Base-by-base conservation (phyloP, 257 asterid species). In the Solanum rostratum region DNA sequence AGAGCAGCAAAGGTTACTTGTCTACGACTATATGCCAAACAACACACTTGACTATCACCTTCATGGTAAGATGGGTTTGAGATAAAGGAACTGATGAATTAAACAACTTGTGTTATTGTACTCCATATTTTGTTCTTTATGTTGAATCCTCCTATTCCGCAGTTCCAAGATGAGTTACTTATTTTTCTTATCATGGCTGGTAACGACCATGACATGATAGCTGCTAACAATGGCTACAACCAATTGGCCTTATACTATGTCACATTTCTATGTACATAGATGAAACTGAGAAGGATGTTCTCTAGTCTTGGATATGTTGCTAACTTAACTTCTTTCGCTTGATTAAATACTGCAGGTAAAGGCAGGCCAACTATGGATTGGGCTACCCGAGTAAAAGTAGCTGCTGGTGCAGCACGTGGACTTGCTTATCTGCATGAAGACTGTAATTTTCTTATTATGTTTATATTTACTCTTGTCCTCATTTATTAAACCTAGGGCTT, bases 321-420 rank as follows among this genome's bases (percentile, higher is more conserved):
- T 39, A 50, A 50, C 18, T 11, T 76, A 49, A 5, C 63, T 50
- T 16, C 63, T 78, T 27, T 50, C 16, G 3, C 50, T 29, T 27
- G 63, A 78, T 78, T 78, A 18, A 50, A 78, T 50, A 10, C 63
- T 87, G 84, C 92, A 94, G 97, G 74, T 84, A 86, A 90, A 85
- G 91, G 85, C 73, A 84, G 87, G 86, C 85, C 80, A 60, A 91
- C 85, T 33, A 92, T 94, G 96, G 93, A 90, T 86, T 94, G 98
- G 98, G 92, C 95, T 50, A 92, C 92, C 83, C 91, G 98, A 84
- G 94, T 95, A 79, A 95, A 91, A 90, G 98, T 90, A 84, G 98
- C 98, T 6, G 92, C 95, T 86, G 98, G 98, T 87, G 94, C 98
- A 43, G 98, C 98, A 78, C 96, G 96, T 83, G 98, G 98, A 73